Base-by-base conservation (phyloP, 495 filamentous ascomycete genomes). In the Collariella sp. region DNA sequence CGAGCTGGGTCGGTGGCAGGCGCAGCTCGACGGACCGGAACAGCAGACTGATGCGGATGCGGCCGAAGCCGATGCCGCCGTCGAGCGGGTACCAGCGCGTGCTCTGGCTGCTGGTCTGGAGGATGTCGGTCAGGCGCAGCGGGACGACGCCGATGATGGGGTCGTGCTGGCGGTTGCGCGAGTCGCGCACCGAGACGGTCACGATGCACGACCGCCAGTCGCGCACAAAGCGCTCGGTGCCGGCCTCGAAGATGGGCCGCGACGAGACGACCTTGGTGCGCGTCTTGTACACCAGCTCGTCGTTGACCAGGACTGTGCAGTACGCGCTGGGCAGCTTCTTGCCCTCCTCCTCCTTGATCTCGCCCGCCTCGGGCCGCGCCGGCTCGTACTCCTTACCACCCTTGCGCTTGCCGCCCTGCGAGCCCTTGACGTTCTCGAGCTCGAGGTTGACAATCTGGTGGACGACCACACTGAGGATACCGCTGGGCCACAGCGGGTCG, bases 401-500 rank as follows among this genome's bases (percentile, higher is more conserved):
- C 49, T 85, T 84, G 36, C 84, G 84, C 53, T 80, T 83, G 31
- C 83, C 83, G 33, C 79, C 62, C 34, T 38, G 29, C 5, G 78
- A 86, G 16, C 87, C 87, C 55, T 85, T 79, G 62, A 94, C 77
- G 60, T 96, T 91, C 50, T 83, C 80, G 15, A 95, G 75, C 67
- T 96, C 87, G 6, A 97, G 79, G 64, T 91, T 95, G 52, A 96
- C 91, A 59, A 97, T 94, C 65, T 96, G 91, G 59, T 97, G 91
- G 34, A 96, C 80, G 36, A 96, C 78, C 20, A 97, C 69, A 60
- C 81, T 83, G 56, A 90, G 79, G 31, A 97, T 77, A 39, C 91
- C 91, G 55, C 83, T 90, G 2, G 91, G 91, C 89, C 88, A 96
- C 16, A 96, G 74, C 7, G 91, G 91, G 64, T 96, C 91, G 0